These are phyloP conservation scores for Cryphonectria nitschkei DNA, from an alignment of 2,329 filamentous ascomycete species.

Conservation along the genomic window DNA sequence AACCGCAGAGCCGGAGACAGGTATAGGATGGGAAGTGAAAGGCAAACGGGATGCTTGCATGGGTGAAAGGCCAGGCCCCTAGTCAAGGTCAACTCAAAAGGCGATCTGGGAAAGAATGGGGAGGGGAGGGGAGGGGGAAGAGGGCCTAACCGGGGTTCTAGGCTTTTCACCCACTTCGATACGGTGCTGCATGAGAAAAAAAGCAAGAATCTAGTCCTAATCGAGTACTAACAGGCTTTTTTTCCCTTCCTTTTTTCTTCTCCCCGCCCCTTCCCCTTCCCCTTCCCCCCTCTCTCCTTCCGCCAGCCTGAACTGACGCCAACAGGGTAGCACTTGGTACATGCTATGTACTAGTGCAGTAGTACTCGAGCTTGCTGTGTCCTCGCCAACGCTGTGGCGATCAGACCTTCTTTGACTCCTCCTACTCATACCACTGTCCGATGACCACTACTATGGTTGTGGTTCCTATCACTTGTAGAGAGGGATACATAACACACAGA, in stretches of 20 bases:
- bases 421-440: too few species aligned
- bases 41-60: slow-evolving; percentile 5
- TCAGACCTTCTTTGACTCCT: not conserved
- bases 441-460: too few species aligned
- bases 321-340: not conserved
- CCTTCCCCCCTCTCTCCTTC: not conserved
- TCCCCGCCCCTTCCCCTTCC: too few species aligned
- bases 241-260: too few species aligned
- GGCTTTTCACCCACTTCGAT: slow-evolving; percentile 3
- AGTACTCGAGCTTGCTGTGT: not conserved
- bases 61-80: slow-evolving; percentile 8
- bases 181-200: not conserved
- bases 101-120: slow-evolving; percentile 7
- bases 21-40: slow-evolving; percentile 9
- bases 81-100: slow-evolving; percentile 10
- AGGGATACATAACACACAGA: not conserved
- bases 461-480: not conserved
- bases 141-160: not conserved
- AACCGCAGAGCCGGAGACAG: not conserved
- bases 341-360: not conserved
- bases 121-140: not conserved
- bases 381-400: not conserved
- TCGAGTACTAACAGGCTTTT: not conserved
- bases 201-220: not conserved
- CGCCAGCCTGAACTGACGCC: not conserved